These are phyloP conservation scores for Colletotrichum camelliae DNA, from an alignment of 2,329 filamentous ascomycete species.

Conservation along the genomic window DNA sequence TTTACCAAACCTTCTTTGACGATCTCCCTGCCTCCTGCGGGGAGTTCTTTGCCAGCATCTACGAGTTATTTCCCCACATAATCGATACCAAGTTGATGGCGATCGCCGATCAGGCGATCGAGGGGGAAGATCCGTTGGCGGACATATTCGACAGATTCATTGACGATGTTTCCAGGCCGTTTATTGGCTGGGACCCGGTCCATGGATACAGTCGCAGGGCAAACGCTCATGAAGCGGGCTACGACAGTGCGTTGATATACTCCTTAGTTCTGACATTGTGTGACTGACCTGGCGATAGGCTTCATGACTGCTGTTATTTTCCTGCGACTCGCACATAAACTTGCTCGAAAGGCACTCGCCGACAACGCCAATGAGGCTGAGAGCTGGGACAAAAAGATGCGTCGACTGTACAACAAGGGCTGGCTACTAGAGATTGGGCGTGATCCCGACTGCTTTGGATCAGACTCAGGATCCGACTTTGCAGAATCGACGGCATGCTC, in stretches of 20 bases:
- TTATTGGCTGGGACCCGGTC: background rate
- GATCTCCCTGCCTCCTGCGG: constrained; percentile 56
- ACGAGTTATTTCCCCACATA: constrained; percentile 51
- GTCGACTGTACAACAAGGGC: background rate
- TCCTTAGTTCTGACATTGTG: too few species aligned
- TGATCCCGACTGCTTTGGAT: background rate
- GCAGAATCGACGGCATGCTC: background rate
- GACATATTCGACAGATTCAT: background rate
- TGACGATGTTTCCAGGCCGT: background rate
- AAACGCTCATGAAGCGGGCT: constrained; percentile 3
- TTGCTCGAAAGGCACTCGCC: background rate
- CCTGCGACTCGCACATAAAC: background rate
- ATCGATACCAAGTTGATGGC: constrained; percentile 68
- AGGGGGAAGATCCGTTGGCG: constrained; percentile 13
- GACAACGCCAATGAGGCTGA: background rate
- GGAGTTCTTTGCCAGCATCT: constrained; percentile 56
- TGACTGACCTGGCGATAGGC: background rate
- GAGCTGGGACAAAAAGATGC: background rate
- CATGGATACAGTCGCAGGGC: background rate
- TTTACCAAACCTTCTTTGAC: constrained; percentile 68
- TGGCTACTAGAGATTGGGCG: background rate
- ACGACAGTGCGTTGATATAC: background rate
- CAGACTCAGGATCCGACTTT: background rate
- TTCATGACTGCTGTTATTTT: constrained; percentile 4
- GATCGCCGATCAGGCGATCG: constrained; percentile 34